Base-by-base conservation (phyloP, 495 filamentous ascomycete species). In the Xeromyces bisporus region DNA sequence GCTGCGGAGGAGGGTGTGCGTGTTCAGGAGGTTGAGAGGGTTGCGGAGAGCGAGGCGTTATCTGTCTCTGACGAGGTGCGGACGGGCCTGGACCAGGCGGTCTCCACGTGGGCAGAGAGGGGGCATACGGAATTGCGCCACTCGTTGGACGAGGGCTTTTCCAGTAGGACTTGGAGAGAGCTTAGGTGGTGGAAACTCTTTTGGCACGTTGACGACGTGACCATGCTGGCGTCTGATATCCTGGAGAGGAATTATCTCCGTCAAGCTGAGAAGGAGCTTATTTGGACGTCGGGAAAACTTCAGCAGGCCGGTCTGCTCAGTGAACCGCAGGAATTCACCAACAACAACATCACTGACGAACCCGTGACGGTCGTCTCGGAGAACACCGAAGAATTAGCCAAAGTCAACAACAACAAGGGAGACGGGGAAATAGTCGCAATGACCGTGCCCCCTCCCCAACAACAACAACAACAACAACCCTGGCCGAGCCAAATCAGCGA, bases 141-240 rank as follows among this genome's bases (percentile, higher is more conserved):
- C 37, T 67, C 77, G 18, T 72, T 96, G 1, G 75, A 83, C 33
- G 48, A 60, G 18, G 83, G 79, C 3, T 87, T 93, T 41, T 49
- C 66, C 8, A 71, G 70, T 23, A 60, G 56, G 23, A 52, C 66
- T 15, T 96, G 87, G 87, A 61, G 64, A 2, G 75, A 71, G 11
- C 59, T 93, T 1, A 65, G 68, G 7, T 97, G 87, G 89, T 96
- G 81, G 80, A 92, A 91, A 47, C 70, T 97, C 8, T 75, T 92
- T 44, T 94, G 84, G 83, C 75, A 78, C 8, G 81, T 82, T 27
- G 89, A 96, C 49, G 87, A 96, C 41, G 83, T 97, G 23, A 64
- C 67, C 17, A 75, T 81, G 65, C 71, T 89, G 28, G 69, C 77
- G 1, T 71, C 73, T 2, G 79, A 91, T 36, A 72, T 93, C 32